Evolutionary conservation across 129 eudicot genomes (phyloP), one percentile per base, ranked within the genome.

Genomic region (Pulicaria dysenterica): DNA sequence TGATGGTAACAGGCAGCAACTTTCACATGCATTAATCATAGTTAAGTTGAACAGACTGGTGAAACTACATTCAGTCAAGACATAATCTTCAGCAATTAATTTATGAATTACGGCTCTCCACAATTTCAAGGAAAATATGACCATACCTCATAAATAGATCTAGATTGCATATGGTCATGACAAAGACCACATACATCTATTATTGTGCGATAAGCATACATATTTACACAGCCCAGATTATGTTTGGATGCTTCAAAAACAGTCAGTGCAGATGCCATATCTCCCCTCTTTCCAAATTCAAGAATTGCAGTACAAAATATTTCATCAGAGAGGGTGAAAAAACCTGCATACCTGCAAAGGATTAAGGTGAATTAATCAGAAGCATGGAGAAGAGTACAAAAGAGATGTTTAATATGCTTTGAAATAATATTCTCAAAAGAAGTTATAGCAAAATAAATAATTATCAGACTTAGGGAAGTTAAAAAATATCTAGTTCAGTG

Each of bases 111-210:
- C 58, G 54, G 50, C 31, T 24, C 31, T 15, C 67, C 59, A 66
- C 41, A 12, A 53, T 8, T 36, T 46, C 39, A 61, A 67, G 50
- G 48, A 49, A 60, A 42, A 3, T 19, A 38, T 31, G 48, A 14
- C 7, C 69, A 51, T 90, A 93, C 98, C 98, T 93, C 96, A 72
- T 83, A 93, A 72, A 93, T 85, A 79, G 87, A 78, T 81, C 98
- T 84, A 66, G 98, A 87, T 79, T 75, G 88, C 84, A 80, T 67
- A 82, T 68, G 83, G 73, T 93, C 85, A 57, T 85, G 87, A 84
- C 95, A 93, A 78, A 90, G 88, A 74, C 98, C 98, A 58, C 98
- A 93, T 12, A 83, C 98, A 87, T 93, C 98, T 77, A 93, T 90
- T 43, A 90, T 81, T 55, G 98, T 82, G 72, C 98, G 95, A 78